Conservation (phyloP, 2,329 filamentous ascomycete species). For the Corinectria fuckeliana region DNA sequence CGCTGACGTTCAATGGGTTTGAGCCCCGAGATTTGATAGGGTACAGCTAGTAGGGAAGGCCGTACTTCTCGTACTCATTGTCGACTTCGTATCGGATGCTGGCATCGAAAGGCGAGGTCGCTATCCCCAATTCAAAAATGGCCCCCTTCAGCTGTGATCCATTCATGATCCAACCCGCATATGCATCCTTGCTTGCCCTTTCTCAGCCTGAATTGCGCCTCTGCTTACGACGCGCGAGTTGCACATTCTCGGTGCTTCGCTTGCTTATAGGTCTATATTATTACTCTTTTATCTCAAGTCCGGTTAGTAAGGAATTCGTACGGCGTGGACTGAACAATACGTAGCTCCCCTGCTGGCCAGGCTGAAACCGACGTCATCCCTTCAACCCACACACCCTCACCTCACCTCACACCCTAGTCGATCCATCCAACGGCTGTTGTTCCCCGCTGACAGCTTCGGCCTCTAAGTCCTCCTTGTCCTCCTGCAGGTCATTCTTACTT, state of each 20-base stretch:
- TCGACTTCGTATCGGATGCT: not conserved
- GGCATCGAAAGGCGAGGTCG: no score
- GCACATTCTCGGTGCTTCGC: not conserved
- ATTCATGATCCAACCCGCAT: not conserved
- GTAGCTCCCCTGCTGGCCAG: not conserved
- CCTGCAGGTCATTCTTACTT: slow-evolving; percentile 8
- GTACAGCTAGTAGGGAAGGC: not conserved
- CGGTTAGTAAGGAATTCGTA: not conserved
- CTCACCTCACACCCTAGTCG: slow-evolving; percentile 13
- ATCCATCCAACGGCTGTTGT: slow-evolving; percentile 7
- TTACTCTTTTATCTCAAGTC: not conserved
- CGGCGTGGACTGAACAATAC: not conserved
- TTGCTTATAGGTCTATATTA: no score
- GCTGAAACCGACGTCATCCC: slow-evolving; percentile 19
- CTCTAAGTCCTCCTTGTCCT: slow-evolving; percentile 9
- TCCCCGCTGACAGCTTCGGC: slow-evolving; percentile 21
- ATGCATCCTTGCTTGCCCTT: not conserved
- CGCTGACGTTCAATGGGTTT: not conserved
- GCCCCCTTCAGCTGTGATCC: not conserved
- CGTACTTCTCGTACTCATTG: not conserved
- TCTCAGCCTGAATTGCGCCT: not conserved
- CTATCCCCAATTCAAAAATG: not conserved
- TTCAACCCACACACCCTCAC: not conserved
- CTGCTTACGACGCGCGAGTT: not conserved
- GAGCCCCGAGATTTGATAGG: not conserved